Evolutionary conservation across 1,284 basidiomycete species (phyloP).

Genomic region (Cutaneotrichosporon sp.): DNA sequence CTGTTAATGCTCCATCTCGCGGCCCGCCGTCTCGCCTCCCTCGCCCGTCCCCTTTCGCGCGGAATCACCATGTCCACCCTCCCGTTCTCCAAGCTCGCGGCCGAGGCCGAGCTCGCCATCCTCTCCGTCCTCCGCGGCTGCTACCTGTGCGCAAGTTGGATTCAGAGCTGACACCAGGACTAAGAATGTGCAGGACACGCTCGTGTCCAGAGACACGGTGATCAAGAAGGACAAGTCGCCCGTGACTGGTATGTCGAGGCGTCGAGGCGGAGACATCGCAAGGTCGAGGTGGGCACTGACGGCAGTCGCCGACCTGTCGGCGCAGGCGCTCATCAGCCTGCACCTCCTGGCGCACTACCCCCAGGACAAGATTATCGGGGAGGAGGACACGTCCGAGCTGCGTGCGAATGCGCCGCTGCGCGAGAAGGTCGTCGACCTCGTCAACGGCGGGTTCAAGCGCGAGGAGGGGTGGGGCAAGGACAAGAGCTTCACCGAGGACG

Average conservation of each 20-base stretch:
- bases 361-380: conserved; percentile 85
- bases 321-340: conserved; percentile 80
- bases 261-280: too few relatives aligned
- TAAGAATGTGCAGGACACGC: conserved; percentile 80
- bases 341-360: conserved; percentile 81
- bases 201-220: conserved; percentile 83
- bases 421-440: conserved; percentile 74
- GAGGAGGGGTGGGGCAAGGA: conserved; percentile 46
- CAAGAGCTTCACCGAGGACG: conserved; percentile 42
- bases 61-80: conserved; percentile 23
- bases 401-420: conserved; percentile 62
- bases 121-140: conserved; percentile 90
- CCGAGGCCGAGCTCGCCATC: conserved; percentile 66
- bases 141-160: conserved; percentile 47
- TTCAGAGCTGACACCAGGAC: conserved; percentile 59
- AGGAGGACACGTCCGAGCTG: conserved; percentile 88
- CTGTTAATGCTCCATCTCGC: neutral
- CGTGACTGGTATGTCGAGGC: conserved; percentile 71
- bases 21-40: neutral
- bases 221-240: conserved; percentile 94
- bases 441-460: conserved; percentile 71
- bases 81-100: conserved; percentile 42
- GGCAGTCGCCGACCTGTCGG: conserved; percentile 83
- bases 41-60: neutral
- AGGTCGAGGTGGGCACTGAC: conserved; percentile 25